Conservation (phyloP, 306 rosid species). For the Abrus precatorius region DNA sequence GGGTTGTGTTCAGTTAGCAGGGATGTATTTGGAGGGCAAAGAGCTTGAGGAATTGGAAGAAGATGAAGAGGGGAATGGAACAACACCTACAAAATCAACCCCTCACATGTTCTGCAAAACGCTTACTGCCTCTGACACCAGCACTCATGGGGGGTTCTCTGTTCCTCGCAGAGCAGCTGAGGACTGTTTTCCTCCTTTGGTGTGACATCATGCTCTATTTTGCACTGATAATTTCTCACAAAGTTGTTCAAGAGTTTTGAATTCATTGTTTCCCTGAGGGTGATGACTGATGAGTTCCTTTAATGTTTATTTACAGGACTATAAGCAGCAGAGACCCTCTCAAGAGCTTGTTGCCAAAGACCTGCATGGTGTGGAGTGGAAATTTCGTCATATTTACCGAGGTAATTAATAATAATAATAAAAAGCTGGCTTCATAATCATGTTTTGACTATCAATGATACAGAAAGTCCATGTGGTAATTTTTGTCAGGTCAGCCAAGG, state of each 20-base stretch:
- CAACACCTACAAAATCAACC: conserved; percentile 78
- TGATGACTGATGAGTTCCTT: conserved; percentile 48
- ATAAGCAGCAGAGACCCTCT: conserved; percentile 94
- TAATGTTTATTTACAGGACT: conserved; percentile 65
- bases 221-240: conserved; percentile 13
- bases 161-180: conserved; percentile 99
- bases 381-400: conserved; percentile 91
- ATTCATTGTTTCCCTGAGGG: conserved; percentile 8
- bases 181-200: conserved; percentile 98
- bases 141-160: conserved; percentile 97
- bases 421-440: conserved; percentile 46
- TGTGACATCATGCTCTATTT: conserved; percentile 47
- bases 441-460: conserved; percentile 41
- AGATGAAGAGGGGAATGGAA: conserved; percentile 76
- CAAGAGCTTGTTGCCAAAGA: conserved; percentile 97
- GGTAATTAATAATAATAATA: conserved; percentile 54
- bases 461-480: conserved; percentile 35
- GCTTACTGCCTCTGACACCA: conserved; percentile 96
- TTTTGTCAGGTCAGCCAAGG: conserved; percentile 97
- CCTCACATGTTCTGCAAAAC: conserved; percentile 99
- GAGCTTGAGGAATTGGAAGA: conserved; percentile 70
- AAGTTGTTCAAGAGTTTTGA: conserved; percentile 13
- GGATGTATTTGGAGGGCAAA: conserved; percentile 66
- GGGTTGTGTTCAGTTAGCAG: conserved; percentile 64
- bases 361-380: conserved; percentile 93